Percentiles rank a stretch among this genome's conserved stretches.
phyloP scores from a whole-genome alignment of 345 rosid genomes.

The Euclidium syriacum region DNA sequence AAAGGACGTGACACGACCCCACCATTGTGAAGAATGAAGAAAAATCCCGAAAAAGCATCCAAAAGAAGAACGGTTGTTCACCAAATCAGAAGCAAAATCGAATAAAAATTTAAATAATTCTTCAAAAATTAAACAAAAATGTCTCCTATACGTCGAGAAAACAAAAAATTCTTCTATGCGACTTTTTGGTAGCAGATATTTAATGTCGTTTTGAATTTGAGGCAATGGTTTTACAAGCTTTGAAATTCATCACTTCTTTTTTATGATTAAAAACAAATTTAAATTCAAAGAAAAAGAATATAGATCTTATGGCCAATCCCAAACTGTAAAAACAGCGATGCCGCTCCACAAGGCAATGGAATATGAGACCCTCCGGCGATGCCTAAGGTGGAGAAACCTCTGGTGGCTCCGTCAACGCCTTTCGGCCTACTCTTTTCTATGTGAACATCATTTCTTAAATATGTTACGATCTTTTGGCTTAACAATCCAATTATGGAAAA shows the following conservation, averaged over 20 bases:
- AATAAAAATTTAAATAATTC: background rate
- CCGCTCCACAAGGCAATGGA: too few species aligned
- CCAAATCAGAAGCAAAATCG: slow-evolving; percentile 16
- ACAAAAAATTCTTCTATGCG: background rate
- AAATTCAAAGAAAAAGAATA: too few species aligned
- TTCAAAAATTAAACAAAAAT: background rate
- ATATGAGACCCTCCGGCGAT: too few species aligned
- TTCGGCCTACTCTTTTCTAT: too few species aligned
- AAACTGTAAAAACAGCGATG: too few species aligned
- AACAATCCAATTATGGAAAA: background rate
- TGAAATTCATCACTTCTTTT: background rate
- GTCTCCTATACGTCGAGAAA: background rate
- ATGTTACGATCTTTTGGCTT: background rate
- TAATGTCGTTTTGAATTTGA: background rate
- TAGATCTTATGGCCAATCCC: too few species aligned
- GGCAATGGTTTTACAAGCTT: background rate
- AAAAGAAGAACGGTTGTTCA: slow-evolving; percentile 41
- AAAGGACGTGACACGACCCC: slow-evolving; percentile 33
- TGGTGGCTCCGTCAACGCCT: too few species aligned
- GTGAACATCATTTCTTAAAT: background rate
- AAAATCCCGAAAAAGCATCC: slow-evolving; percentile 28
- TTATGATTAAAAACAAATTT: too few species aligned
- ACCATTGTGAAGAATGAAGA: slow-evolving; percentile 27
- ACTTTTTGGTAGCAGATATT: slow-evolving; percentile 14
- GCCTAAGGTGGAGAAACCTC: too few species aligned